Evolutionary conservation across 306 rosid genomes (phyloP).

Genomic region (Lotus japonicus): DNA sequence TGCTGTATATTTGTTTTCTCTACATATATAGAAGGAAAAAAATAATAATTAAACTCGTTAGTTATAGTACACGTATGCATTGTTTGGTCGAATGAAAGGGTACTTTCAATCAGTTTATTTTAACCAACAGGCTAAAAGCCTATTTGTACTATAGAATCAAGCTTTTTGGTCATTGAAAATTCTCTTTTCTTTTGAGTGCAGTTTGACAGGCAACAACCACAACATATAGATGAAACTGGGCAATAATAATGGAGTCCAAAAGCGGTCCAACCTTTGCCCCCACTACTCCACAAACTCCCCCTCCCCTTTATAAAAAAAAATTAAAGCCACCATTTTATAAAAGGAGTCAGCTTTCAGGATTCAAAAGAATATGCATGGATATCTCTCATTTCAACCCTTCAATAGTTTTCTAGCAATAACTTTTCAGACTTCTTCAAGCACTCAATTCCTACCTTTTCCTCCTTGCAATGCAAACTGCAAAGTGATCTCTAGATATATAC

Average conservation of each 20-base stretch:
- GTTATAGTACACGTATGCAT: conserved; percentile 11
- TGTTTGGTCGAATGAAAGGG: conserved; percentile 13
- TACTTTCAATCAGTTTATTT: conserved; percentile 14
- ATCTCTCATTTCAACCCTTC: conserved; percentile 23
- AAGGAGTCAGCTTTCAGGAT: conserved; percentile 52
- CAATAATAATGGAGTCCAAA: conserved; percentile 58
- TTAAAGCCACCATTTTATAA: conserved; percentile 40
- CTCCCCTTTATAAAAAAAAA: conserved; percentile 27
- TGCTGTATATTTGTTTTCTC: neutral
- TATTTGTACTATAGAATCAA: conserved; percentile 25
- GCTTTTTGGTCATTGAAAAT: conserved; percentile 34
- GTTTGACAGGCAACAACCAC: conserved; percentile 43
- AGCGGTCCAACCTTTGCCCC: conserved; percentile 46
- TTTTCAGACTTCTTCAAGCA: conserved; percentile 41
- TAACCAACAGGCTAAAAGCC: conserved; percentile 27
- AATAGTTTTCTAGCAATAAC: conserved; percentile 32
- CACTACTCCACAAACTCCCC: conserved; percentile 41
- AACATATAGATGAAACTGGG: conserved; percentile 34
- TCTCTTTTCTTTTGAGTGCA: conserved; percentile 38
- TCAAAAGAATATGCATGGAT: conserved; percentile 79
- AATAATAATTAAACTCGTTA: neutral
- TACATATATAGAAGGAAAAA: neutral
- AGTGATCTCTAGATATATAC: conserved; percentile 34
- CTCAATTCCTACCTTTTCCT: conserved; percentile 50
- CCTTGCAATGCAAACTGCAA: conserved; percentile 20